Conservation (phyloP, 2,329 filamentous ascomycete species). For the Sporothrix inflata region DNA sequence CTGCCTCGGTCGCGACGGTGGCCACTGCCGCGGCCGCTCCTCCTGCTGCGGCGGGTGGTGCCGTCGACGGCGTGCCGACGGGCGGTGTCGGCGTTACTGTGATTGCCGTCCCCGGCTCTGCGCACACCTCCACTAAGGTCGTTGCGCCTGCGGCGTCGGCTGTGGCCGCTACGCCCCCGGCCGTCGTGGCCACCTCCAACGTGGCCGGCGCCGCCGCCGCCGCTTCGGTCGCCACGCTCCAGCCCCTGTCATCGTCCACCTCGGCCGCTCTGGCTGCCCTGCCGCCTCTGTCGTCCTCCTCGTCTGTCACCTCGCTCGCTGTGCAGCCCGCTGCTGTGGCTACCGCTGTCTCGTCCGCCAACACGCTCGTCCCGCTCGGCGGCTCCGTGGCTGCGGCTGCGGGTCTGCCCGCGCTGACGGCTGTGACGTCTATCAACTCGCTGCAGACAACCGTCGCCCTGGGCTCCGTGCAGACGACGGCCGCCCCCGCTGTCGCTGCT, state of each 20-base stretch:
- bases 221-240: not conserved
- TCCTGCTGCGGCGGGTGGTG: constrained; percentile 1
- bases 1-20: not conserved
- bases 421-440: constrained; percentile 16
- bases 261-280: not conserved
- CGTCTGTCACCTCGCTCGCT: not conserved
- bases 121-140: constrained; percentile 30
- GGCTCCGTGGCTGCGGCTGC: constrained; percentile 27
- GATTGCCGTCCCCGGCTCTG: constrained; percentile 32
- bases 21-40: not conserved
- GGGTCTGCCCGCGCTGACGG: constrained; percentile 3
- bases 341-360: not conserved
- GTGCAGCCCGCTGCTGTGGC: not conserved
- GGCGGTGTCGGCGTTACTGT: constrained; percentile 34
- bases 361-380: not conserved
- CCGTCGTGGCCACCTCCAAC: not conserved
- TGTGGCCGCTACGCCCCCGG: constrained; percentile 10
- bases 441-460: constrained; percentile 39
- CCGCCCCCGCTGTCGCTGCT: constrained; percentile 34
- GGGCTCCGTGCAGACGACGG: constrained; percentile 36
- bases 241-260: not conserved
- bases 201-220: constrained; percentile 26
- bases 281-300: not conserved
- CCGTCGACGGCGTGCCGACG: not conserved
- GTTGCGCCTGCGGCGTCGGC: constrained; percentile 25